These are phyloP conservation scores for Grammothele lineata DNA, from an alignment of 768 basidiomycete species.

Conservation along the genomic window DNA sequence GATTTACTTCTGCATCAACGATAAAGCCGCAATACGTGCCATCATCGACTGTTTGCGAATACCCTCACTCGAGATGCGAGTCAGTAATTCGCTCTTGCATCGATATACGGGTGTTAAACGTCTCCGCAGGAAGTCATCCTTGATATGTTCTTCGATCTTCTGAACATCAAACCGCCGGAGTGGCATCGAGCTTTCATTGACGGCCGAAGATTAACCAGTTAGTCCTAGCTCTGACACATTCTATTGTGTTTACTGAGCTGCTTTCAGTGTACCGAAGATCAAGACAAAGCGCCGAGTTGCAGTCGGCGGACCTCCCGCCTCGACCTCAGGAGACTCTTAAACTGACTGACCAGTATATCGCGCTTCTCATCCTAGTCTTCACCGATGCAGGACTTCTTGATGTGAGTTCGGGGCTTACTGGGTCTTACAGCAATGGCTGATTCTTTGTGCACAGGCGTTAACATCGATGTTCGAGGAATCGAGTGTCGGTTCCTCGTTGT, in stretches of 20 bases:
- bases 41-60: slow-evolving; percentile 83
- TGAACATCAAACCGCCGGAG: slow-evolving; percentile 88
- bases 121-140: slow-evolving; percentile 76
- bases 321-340: slow-evolving; percentile 60
- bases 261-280: slow-evolving; percentile 62
- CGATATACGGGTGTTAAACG: background rate
- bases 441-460: slow-evolving; percentile 84
- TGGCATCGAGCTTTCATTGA: slow-evolving; percentile 94
- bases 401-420: no score
- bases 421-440: no score
- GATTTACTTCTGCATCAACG: slow-evolving; percentile 91
- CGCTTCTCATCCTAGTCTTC: slow-evolving; percentile 78
- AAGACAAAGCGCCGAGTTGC: slow-evolving; percentile 14
- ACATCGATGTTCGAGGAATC: slow-evolving; percentile 82
- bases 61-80: slow-evolving; percentile 83
- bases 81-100: no score
- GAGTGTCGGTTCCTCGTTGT: slow-evolving; percentile 63
- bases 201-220: slow-evolving; percentile 84
- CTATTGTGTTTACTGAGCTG: background rate
- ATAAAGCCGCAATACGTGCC: slow-evolving; percentile 80
- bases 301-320: slow-evolving; percentile 21
- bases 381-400: slow-evolving; percentile 86
- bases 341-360: slow-evolving; percentile 90
- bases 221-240: slow-evolving; percentile 16
- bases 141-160: slow-evolving; percentile 90